A percentile compares a stretch with the other conserved stretches of the same genome.
These are phyloP conservation scores for Pseudisothecium myosuroides DNA, from an alignment of 225 moss, liverwort and hornwort species.

Conservation along the genomic window DNA sequence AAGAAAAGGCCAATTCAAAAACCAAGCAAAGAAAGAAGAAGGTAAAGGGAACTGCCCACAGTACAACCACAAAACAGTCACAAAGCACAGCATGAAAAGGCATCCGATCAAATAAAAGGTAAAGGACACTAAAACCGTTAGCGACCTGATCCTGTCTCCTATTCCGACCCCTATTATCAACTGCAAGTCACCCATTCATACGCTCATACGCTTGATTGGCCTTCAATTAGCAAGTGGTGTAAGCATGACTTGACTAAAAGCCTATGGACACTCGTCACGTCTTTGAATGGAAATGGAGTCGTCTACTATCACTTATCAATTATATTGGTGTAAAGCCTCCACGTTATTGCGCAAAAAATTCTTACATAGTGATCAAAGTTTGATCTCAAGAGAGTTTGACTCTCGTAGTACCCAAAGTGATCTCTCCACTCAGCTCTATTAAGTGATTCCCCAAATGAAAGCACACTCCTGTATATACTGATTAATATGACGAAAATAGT, in stretches of 20 bases:
- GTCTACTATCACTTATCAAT: not conserved
- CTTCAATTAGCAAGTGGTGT: not conserved
- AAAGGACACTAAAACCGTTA: not conserved
- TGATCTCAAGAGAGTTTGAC: not conserved
- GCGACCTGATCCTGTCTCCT: not conserved
- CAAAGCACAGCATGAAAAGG: not conserved
- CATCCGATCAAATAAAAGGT: not conserved
- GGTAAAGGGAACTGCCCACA: not conserved
- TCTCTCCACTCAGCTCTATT: not conserved
- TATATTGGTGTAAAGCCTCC: not conserved
- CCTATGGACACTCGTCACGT: not conserved
- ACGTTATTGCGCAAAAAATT: not conserved
- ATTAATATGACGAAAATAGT: not conserved
- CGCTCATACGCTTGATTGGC: not conserved
- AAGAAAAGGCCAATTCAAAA: not conserved
- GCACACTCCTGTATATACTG: not conserved
- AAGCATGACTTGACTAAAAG: not conserved
- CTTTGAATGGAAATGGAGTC: not conserved
- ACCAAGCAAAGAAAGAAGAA: not conserved
- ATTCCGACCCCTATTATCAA: not conserved
- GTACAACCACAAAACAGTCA: not conserved
- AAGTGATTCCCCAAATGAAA: not conserved
- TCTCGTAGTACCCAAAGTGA: not conserved
- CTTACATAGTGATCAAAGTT: not conserved
- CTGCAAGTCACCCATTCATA: not conserved